Conservation (phyloP, 257 asterid species). For the Petunia axillaris region DNA sequence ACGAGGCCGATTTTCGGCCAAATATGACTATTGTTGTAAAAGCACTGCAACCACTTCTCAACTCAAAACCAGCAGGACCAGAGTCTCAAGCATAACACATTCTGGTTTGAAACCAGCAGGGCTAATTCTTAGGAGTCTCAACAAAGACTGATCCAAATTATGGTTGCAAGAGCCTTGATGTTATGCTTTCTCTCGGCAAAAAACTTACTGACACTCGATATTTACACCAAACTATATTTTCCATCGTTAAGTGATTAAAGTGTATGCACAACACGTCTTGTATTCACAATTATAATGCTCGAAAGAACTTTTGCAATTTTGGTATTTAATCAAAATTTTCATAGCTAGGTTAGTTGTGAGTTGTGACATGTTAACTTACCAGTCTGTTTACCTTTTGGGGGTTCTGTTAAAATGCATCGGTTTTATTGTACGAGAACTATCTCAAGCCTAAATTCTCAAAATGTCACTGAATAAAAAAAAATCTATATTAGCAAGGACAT, state of each 20-base stretch:
- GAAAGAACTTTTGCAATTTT: not conserved
- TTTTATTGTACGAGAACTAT: slow-evolving; percentile 12
- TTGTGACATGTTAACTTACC: slow-evolving; percentile 1
- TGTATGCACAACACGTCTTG: not conserved
- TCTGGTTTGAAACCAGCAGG: slow-evolving; percentile 10
- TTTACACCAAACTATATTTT: not conserved
- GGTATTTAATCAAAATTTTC: not conserved
- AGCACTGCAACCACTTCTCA: slow-evolving; percentile 93
- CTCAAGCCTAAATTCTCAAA: not conserved
- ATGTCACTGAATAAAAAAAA: not conserved
- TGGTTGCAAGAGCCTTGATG: not conserved
- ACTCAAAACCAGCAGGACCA: slow-evolving; percentile 63
- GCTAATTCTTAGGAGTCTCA: not conserved
- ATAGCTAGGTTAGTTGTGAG: slow-evolving; percentile 20
- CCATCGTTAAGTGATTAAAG: not conserved
- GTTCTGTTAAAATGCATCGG: not conserved
- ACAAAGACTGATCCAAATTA: not conserved
- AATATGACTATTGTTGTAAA: slow-evolving; percentile 95
- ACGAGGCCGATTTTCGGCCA: slow-evolving; percentile 93
- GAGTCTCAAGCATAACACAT: slow-evolving; percentile 21
- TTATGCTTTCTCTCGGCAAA: not conserved
- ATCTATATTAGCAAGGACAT: not conserved
- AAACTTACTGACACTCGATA: not conserved
- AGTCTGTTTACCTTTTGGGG: slow-evolving; percentile 4
- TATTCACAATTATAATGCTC: slow-evolving; percentile 1